A percentile compares a stretch with the other conserved stretches of the same genome.
Evolutionary conservation across 2,329 filamentous ascomycete species (phyloP).

Genomic region (Gremmenia infestans): DNA sequence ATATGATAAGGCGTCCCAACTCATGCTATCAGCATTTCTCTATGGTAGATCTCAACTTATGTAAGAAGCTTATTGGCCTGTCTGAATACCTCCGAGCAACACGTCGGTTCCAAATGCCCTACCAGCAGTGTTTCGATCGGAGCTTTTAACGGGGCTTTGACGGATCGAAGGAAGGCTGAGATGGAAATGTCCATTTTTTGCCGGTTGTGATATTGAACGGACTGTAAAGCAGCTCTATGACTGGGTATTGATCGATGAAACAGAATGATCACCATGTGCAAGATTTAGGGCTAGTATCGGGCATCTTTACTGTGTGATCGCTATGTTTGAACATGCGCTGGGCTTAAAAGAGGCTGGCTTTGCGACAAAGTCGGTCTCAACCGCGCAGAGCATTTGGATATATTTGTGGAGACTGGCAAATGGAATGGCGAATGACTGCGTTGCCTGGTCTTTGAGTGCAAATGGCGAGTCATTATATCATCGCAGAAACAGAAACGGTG

Average conservation of each 20-base stretch:
- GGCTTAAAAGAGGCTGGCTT: not conserved
- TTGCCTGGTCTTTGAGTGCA: not conserved
- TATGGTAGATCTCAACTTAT: not conserved
- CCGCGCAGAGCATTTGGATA: not conserved
- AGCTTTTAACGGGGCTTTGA: not conserved
- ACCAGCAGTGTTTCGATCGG: not conserved
- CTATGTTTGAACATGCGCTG: not conserved
- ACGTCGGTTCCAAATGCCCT: not conserved
- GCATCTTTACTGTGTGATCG: not conserved
- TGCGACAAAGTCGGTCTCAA: not conserved
- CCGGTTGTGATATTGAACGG: not conserved
- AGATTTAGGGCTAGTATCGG: not conserved
- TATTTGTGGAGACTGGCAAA: not conserved
- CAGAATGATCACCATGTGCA: not conserved
- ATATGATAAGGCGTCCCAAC: conserved; percentile 16
- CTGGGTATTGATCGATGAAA: not conserved
- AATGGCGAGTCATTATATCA: not conserved
- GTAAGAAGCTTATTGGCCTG: too few relatives aligned
- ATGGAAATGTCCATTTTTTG: not conserved
- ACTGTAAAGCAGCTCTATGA: not conserved
- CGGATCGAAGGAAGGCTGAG: not conserved
- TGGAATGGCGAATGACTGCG: not conserved
- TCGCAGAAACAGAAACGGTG: not conserved
- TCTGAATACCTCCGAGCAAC: too few relatives aligned
- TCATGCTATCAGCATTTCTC: not conserved